Evolutionary conservation across 2,329 filamentous ascomycete genomes (phyloP).

Genomic region (Alternaria sp.): DNA sequence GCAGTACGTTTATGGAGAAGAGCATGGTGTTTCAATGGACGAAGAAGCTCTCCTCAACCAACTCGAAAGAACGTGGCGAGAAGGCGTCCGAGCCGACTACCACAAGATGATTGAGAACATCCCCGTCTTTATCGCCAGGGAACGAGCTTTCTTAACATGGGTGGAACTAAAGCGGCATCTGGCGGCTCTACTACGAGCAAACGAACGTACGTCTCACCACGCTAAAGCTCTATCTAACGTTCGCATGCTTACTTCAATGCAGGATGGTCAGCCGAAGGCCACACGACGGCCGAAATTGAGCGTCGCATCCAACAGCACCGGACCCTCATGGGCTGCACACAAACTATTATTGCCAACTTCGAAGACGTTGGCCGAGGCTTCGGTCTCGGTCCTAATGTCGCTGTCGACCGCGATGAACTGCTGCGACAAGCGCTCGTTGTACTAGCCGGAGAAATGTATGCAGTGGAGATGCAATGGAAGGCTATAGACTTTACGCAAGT

Average conservation of each 20-base stretch:
- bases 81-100: slow-evolving; percentile 39
- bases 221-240: slow-evolving; percentile 4
- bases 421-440: slow-evolving; percentile 46
- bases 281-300: slow-evolving; percentile 41
- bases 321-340: slow-evolving; percentile 46
- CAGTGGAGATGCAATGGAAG: slow-evolving; percentile 46
- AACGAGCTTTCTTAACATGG: slow-evolving; percentile 48
- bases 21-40: slow-evolving; percentile 33
- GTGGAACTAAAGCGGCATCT: slow-evolving; percentile 47
- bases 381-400: slow-evolving; percentile 28
- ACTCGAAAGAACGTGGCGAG: slow-evolving; percentile 45
- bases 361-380: slow-evolving; percentile 42
- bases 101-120: slow-evolving; percentile 40
- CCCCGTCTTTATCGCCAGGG: slow-evolving; percentile 43
- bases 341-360: slow-evolving; percentile 45
- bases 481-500: slow-evolving; percentile 41
- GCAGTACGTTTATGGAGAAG: slow-evolving; percentile 43
- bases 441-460: slow-evolving; percentile 45
- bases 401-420: slow-evolving; percentile 42
- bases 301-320: slow-evolving; percentile 46
- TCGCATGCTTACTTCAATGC: slow-evolving; percentile 17
- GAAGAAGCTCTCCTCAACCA: slow-evolving; percentile 44
- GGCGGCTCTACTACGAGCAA: slow-evolving; percentile 46
- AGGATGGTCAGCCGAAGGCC: slow-evolving; percentile 47
- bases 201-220: slow-evolving; percentile 36